phyloP scores from a whole-genome alignment of 129 eudicot species.

The Artemisia tridentata region DNA sequence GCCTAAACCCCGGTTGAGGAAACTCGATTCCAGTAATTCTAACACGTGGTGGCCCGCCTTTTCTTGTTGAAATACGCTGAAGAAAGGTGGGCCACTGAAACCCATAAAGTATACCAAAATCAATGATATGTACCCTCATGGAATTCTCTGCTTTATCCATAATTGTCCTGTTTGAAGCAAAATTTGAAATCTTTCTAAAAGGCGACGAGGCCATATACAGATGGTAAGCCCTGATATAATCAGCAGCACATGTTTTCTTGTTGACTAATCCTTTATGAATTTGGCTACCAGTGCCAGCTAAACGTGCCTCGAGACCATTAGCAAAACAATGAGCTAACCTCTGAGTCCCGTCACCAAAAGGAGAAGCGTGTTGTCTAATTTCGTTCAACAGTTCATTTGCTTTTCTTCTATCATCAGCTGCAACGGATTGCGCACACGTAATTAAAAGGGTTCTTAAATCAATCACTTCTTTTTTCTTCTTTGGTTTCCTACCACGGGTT shows the following conservation, averaged over 20 bases:
- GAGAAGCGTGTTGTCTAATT: constrained; percentile 64
- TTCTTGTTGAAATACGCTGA: constrained; percentile 50
- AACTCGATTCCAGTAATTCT: constrained; percentile 83
- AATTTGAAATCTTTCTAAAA: constrained; percentile 53
- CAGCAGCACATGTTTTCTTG: constrained; percentile 73
- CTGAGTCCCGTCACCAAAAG: constrained; percentile 73
- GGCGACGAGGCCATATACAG: constrained; percentile 62
- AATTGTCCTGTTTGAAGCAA: constrained; percentile 61
- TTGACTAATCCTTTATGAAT: constrained; percentile 43
- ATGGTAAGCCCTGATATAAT: constrained; percentile 64
- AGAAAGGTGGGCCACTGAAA: constrained; percentile 90
- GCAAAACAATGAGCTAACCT: constrained; percentile 80
- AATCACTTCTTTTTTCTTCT: constrained; percentile 61
- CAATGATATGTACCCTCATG: constrained; percentile 58
- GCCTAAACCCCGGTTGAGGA: constrained; percentile 90
- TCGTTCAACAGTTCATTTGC: constrained; percentile 55
- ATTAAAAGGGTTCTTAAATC: constrained; percentile 68
- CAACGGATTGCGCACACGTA: constrained; percentile 73
- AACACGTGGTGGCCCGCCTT: constrained; percentile 63
- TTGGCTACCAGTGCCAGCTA: constrained; percentile 74
- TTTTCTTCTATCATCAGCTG: constrained; percentile 54
- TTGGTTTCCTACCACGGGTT: constrained; percentile 56
- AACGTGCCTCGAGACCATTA: constrained; percentile 79
- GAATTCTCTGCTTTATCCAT: constrained; percentile 37
- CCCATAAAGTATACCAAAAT: constrained; percentile 89